Conservation (phyloP, 768 basidiomycete genomes). For the Suillus ampliporus region DNA sequence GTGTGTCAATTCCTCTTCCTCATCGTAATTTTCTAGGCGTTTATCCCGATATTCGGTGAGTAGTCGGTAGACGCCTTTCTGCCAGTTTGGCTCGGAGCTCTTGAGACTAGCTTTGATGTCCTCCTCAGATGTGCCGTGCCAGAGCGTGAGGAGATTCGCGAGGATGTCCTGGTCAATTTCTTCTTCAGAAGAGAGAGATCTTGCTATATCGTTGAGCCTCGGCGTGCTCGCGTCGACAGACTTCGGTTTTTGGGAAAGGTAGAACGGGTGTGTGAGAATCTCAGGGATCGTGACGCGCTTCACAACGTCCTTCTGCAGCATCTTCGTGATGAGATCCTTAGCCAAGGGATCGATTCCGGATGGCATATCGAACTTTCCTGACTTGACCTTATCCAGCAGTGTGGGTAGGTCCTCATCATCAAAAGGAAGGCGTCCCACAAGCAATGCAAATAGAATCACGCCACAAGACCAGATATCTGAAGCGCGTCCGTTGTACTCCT, state of each 20-base stretch:
- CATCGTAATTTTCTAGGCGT: conserved; percentile 75
- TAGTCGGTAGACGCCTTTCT: conserved; percentile 94
- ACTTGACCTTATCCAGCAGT: conserved; percentile 82
- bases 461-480: conserved; percentile 98
- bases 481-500: conserved; percentile 82
- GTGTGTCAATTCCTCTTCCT: conserved; percentile 58
- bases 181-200: conserved; percentile 62
- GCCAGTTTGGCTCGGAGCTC: conserved; percentile 80
- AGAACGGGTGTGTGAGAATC: conserved; percentile 84
- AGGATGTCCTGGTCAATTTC: conserved; percentile 91
- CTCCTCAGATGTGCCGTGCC: conserved; percentile 79
- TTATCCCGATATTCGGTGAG: conserved; percentile 83
- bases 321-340: conserved; percentile 75
- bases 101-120: conserved; percentile 73
- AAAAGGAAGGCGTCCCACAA: conserved; percentile 89
- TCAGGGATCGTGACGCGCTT: conserved; percentile 84
- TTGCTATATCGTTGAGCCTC: conserved; percentile 68
- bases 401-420: conserved; percentile 84
- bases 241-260: conserved; percentile 58
- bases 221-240: conserved; percentile 52
- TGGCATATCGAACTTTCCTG: conserved; percentile 78
- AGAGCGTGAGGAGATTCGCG: conserved; percentile 89
- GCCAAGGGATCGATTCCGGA: conserved; percentile 69
- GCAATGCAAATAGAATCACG: conserved; percentile 88
- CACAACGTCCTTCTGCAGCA: conserved; percentile 79